Conservation (phyloP, 768 basidiomycete genomes). For the Rhodocollybia butyracea region DNA sequence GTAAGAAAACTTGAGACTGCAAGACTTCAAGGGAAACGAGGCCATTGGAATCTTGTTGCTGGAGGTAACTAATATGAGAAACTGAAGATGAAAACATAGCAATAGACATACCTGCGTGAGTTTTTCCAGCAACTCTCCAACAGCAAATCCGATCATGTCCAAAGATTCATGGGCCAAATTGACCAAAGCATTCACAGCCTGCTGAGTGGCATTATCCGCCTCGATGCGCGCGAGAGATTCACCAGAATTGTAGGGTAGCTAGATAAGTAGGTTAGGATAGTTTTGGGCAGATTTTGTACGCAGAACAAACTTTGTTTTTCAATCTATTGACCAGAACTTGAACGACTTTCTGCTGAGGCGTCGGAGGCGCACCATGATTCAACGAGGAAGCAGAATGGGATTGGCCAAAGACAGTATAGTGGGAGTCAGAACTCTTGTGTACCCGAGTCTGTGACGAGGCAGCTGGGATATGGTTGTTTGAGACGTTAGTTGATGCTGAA, state of each 20-base stretch:
- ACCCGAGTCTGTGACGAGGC: constrained; percentile 37
- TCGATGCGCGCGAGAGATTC: constrained; percentile 70
- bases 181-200: constrained; percentile 77
- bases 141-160: constrained; percentile 74
- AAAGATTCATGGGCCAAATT: constrained; percentile 74
- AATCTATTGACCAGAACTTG: constrained; percentile 76
- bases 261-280: constrained; percentile 1
- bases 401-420: constrained; percentile 33
- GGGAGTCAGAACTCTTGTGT: constrained; percentile 62
- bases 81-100: constrained; percentile 9
- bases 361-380: constrained; percentile 31
- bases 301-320: constrained; percentile 65
- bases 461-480: constrained; percentile 24
- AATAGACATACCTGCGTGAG: constrained; percentile 59
- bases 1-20: constrained; percentile 82
- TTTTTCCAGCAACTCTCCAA: constrained; percentile 76
- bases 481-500: constrained; percentile 52
- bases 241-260: constrained; percentile 89
- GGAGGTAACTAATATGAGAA: constrained; percentile 3
- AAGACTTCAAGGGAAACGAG: constrained; percentile 58
- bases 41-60: constrained; percentile 12
- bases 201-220: constrained; percentile 68
- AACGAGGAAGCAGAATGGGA: constrained; percentile 32
- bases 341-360: constrained; percentile 81
- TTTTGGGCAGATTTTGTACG: not conserved